Evolutionary conservation across 1,284 basidiomycete genomes (phyloP), one percentile per base, ranked within the genome.

Genomic region (Vanrija sp.): DNA sequence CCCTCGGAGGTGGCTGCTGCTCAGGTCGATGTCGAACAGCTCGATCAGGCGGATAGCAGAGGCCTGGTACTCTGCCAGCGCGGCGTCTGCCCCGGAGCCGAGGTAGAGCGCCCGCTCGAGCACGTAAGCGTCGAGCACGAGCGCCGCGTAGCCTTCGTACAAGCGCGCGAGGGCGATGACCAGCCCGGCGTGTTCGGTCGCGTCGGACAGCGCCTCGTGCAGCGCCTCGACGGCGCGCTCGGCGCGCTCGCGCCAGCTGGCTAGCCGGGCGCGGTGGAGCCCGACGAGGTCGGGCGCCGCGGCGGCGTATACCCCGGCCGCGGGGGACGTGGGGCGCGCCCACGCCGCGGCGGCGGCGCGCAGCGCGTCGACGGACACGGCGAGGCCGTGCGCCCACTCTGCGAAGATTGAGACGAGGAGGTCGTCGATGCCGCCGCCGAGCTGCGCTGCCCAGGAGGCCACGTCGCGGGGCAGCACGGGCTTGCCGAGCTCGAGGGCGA

Each of bases 311-410:
- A 20, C 38, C 4, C 7, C n/a, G 7, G 19, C 38, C 15, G 38
- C 55, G 22, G 44, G 49, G 10, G 25, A n/a, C 41, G 31, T 49
- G 42, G n/a, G 37, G n/a, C 8, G 39, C 14, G 48, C 38, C 20
- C 37, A 49, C 23, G 51, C 50, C 23, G 31, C 47, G 3, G 53
- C 45, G 20, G 61, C 50, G 18, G 53, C 43, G 6, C 60, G 54
- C 44, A 63, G 63, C 8, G 47, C 18, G 35, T 67, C 64, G 12
- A 69, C 45, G 9, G 60, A 58, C 19, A 61, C 50, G 4, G 53
- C 45, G 3, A 66, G 61, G 27, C 65, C 58, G 49, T 62, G 55
- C 1, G 64, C 61, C 67, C 67, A 69, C 53, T 69, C 65, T 53
- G 62, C 57, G n/a, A 59, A 52, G 3, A 54, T 46, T 4, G 62